phyloP scores from a whole-genome alignment of 2,329 filamentous ascomycete genomes.

The Ramichloridium luteum region DNA sequence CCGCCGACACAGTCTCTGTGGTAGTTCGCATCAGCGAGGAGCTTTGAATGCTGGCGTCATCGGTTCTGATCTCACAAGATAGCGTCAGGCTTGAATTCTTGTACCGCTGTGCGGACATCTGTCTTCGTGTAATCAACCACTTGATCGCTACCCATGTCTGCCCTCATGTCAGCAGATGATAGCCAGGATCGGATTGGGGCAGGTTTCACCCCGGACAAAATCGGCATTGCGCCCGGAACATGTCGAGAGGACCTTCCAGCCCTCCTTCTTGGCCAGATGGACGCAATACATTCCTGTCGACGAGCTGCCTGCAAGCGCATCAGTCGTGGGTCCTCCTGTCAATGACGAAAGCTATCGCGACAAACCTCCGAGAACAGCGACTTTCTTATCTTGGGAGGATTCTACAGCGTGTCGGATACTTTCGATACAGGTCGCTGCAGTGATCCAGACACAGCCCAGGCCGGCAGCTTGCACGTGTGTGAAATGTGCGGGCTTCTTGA shows the following conservation, averaged over 20 bases:
- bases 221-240: slow-evolving; percentile 44
- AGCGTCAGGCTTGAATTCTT: slow-evolving; percentile 40
- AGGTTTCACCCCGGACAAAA: no score
- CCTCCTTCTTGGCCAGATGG: slow-evolving; percentile 20
- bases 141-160: no score
- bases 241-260: slow-evolving; percentile 31
- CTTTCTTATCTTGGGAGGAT: slow-evolving; percentile 13
- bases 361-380: slow-evolving; percentile 24
- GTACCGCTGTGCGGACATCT: slow-evolving; percentile 39
- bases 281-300: slow-evolving; percentile 24
- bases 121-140: slow-evolving; percentile 47
- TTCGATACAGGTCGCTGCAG: slow-evolving; percentile 22
- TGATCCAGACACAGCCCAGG: slow-evolving; percentile 23
- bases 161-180: no score
- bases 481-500: slow-evolving; percentile 21
- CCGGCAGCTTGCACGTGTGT: slow-evolving; percentile 22
- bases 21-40: no score
- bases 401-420: slow-evolving; percentile 18
- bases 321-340: no score
- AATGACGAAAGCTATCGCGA: no score
- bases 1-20: slow-evolving; percentile 44
- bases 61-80: slow-evolving; percentile 34
- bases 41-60: no score
- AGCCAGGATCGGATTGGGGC: no score
- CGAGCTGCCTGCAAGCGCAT: no score